phyloP scores from a whole-genome alignment of 2,329 filamentous ascomycete species.

The Alternaria arborescens region DNA sequence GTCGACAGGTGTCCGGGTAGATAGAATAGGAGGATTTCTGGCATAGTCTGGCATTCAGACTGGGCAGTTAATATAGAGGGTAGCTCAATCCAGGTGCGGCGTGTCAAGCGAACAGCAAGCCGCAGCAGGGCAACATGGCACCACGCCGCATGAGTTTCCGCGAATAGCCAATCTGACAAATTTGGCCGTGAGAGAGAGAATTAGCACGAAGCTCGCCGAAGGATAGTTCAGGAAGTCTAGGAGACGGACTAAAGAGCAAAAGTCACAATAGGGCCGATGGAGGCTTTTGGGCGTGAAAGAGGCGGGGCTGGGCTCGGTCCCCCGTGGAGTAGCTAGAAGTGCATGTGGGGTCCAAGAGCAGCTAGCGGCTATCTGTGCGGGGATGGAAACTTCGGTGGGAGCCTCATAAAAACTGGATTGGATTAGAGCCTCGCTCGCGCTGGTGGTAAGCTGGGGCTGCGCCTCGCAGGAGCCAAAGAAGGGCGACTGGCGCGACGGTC shows the following conservation, averaged over 20 bases:
- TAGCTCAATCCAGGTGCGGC: slow-evolving; percentile 11
- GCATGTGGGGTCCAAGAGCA: slow-evolving; percentile 13
- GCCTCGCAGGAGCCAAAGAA: slow-evolving; percentile 10
- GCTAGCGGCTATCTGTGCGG: slow-evolving; percentile 21
- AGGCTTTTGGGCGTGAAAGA: slow-evolving; percentile 1
- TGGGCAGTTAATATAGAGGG: slow-evolving; percentile 20
- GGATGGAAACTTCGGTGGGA: slow-evolving; percentile 22
- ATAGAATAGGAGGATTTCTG: slow-evolving; percentile 16
- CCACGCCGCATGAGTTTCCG: not conserved
- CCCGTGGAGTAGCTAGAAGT: slow-evolving; percentile 15
- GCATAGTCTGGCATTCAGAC: slow-evolving; percentile 5
- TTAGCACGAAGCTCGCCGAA: not conserved
- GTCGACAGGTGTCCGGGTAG: slow-evolving; percentile 15
- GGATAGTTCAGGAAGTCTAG: not conserved
- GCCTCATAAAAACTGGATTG: slow-evolving; percentile 22
- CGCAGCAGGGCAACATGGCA: not conserved
- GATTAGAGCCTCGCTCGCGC: slow-evolving; percentile 19
- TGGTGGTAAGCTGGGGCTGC: slow-evolving; percentile 21
- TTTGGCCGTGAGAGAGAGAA: not conserved
- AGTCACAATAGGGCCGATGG: slow-evolving; percentile 5
- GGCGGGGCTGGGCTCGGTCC: slow-evolving; percentile 12
- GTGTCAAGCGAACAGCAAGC: not conserved
- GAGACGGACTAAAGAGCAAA: not conserved
- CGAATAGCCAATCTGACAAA: not conserved
- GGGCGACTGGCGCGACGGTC: not conserved